These are phyloP conservation scores for Claviceps spartinae DNA, from an alignment of 2,329 filamentous ascomycete genomes.

Conservation along the genomic window DNA sequence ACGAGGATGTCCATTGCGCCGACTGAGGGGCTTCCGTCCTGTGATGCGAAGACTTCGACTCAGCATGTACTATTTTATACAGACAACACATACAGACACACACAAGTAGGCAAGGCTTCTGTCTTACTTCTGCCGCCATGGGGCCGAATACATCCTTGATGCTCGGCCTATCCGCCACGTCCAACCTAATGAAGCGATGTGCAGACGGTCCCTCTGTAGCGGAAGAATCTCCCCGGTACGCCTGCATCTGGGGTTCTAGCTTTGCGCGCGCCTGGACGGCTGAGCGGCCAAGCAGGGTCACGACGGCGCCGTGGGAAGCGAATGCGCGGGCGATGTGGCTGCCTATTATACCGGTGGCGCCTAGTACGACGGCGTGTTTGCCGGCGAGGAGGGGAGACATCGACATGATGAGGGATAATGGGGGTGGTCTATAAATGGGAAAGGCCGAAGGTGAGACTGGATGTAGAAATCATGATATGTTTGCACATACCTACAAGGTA, in stretches of 20 bases:
- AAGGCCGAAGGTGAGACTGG: neutral
- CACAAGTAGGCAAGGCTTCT: neutral
- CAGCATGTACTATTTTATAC: no score
- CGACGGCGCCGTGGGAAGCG: constrained; percentile 43
- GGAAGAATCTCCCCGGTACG: constrained; percentile 9
- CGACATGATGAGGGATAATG: neutral
- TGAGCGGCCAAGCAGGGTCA: constrained; percentile 48
- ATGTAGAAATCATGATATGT: neutral
- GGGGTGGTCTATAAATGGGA: constrained; percentile 6
- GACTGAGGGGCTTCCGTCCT: constrained; percentile 8
- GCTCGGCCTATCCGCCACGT: constrained; percentile 15
- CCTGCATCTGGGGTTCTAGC: constrained; percentile 18
- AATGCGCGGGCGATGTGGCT: constrained; percentile 54
- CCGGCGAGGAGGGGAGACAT: constrained; percentile 22
- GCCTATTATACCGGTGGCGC: constrained; percentile 59
- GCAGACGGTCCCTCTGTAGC: constrained; percentile 8
- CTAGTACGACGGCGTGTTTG: constrained; percentile 49
- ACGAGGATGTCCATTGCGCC: constrained; percentile 47
- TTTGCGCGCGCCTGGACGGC: constrained; percentile 30
- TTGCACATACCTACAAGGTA: no score
- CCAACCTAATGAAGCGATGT: constrained; percentile 23
- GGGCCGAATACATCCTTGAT: constrained; percentile 19
- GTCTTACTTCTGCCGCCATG: neutral
- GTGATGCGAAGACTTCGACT: no score
- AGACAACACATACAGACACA: neutral